Evolutionary conservation across 768 basidiomycete species (phyloP), one percentile per base, ranked within the genome.

Genomic region (Mycena maculata): DNA sequence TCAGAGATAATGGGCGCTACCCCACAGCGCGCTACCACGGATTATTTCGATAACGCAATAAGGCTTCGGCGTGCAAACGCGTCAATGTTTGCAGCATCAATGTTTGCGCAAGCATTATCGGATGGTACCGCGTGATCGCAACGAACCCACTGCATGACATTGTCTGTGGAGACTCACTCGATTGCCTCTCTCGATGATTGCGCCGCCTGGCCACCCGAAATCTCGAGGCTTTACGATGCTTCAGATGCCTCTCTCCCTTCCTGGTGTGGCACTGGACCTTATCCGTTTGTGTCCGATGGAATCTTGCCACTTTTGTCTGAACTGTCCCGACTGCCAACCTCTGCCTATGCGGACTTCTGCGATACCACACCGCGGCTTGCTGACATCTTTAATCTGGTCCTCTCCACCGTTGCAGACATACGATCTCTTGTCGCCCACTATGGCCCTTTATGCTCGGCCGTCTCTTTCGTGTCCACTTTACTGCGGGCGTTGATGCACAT

Each of bases 261-360:
- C 60, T 62, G 41, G 60, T 62, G 60, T 54, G 52, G 22, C n/a
- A 23, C 50, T 62, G 60, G 50, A 18, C 60, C 52, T 33, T 62
- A 62, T 36, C 48, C 38, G 25, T 53, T 23, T 28, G 3, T 60
- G 42, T 39, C 48, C 15, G 45, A 33, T 10, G 31, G 16, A 36
- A 45, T 49, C 27, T 23, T 49, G 59, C 47, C 48, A 28, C 59
- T 60, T 2, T 23, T 60, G 38, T 39, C 59, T 31, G 59, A 60
- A 52, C 59, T 60, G 20, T 30, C 48, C 23, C 4, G 23, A 38
- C 33, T 45, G 23, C 47, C 47, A 2, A 49, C 59, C 16, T 15
- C 48, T 39, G 16, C 18, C 15, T 36, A 60, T 27, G 22, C 25
- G 36, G 48, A 50, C 18, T 49, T 48, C 48, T 50, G 48, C 48